phyloP scores from a whole-genome alignment of 2,329 filamentous ascomycete genomes.

The Pseudogymnoascus sp. region DNA sequence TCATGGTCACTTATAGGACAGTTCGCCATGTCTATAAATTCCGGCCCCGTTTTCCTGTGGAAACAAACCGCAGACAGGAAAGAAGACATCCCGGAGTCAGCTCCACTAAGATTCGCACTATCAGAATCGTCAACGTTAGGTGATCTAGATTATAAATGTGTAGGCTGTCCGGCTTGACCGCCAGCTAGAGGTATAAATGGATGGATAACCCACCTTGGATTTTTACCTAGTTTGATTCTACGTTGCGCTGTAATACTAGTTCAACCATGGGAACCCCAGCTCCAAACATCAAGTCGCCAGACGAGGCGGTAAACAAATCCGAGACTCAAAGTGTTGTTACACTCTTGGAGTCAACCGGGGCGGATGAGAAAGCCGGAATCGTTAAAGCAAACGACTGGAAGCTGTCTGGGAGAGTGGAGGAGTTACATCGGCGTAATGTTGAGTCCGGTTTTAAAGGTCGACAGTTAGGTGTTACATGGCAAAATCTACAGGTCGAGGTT shows the following conservation, averaged over 20 bases:
- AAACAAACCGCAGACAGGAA: background rate
- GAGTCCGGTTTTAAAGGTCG: background rate
- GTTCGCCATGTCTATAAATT: background rate
- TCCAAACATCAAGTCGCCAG: background rate
- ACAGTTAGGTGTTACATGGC: conserved; percentile 26
- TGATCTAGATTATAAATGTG: background rate
- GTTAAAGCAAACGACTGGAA: background rate
- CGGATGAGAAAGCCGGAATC: background rate
- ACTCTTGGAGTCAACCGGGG: background rate
- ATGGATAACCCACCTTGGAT: background rate
- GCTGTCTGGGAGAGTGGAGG: background rate
- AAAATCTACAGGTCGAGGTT: conserved; percentile 25
- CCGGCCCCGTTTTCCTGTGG: background rate
- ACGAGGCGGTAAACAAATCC: background rate
- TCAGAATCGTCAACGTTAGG: background rate
- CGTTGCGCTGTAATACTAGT: background rate
- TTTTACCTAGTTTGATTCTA: background rate
- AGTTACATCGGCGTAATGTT: background rate
- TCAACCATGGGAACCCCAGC: background rate
- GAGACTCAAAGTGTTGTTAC: background rate
- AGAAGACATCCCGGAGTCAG: background rate
- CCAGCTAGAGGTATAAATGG: background rate
- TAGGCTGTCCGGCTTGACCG: background rate
- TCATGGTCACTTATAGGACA: background rate
- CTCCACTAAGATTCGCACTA: background rate